Evolutionary conservation across 805 yeast species (phyloP), one percentile per base, ranked within the genome.

Genomic region (Kazachstania kunashirensis): DNA sequence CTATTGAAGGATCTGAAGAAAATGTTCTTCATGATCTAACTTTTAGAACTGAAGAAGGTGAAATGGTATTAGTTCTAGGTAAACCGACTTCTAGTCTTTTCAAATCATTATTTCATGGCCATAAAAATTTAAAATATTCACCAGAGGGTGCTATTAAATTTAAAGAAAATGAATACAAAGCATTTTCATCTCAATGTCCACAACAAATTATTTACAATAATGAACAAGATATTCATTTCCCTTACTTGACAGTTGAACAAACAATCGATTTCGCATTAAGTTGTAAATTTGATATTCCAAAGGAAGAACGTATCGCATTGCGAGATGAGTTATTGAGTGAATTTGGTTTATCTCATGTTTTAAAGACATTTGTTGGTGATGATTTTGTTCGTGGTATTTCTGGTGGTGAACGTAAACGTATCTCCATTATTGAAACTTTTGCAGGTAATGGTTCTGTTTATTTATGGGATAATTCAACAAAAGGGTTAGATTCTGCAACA

Each of bases 321-420:
- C 43, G 55, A 36, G 50, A 71, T 27, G 47, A 38, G 14, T 27
- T 50, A n/a, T 35, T 51, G 26, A 40, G 34, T 62, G 38, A 68
- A 31, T 45, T 53, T 31, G 75, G 74, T 33, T 58, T 69, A 39
- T 62, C 70, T n/a, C 79, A 74, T 49, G 75, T 77, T 7, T 58
- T 67, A 37, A 58, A 75, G 46, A 73, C 80, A 27, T 69, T 68
- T 41, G 81, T 76, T 33, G 83, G 83, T 57, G 68, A 75, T 50
- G 79, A 75, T 44, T 73, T 62, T 40, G 65, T 74, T 25, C 68
- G 79, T 61, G 81, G 81, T 59, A 74, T 75, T 34, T 73, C 79
- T 23, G 81, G 80, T 55, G 80, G 81, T 65, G 79, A 75, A 55
- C 65, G 80, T 51, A 75, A 74, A 55, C 66, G 81, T 62, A 77